Conservation (phyloP, 2,329 filamentous ascomycete species). For the Ophiostoma perfectum region DNA sequence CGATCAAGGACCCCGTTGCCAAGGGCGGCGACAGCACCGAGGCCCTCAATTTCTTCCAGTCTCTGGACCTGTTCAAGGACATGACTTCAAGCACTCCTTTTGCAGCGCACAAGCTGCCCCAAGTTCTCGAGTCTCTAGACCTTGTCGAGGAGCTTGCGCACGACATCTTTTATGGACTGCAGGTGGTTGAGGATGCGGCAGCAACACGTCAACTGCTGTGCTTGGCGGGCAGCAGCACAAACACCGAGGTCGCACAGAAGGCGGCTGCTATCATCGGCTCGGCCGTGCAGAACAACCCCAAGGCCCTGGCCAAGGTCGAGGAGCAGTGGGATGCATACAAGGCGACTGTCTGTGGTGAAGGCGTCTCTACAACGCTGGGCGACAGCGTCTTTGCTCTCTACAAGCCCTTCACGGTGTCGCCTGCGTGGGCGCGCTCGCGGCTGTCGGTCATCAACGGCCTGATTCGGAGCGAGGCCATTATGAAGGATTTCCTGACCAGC, state of each 20-base stretch:
- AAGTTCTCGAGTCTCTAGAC: slow-evolving; percentile 43
- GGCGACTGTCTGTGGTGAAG: slow-evolving; percentile 20
- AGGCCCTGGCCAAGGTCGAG: slow-evolving; percentile 50
- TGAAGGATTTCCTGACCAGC: slow-evolving; percentile 50
- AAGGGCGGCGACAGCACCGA: slow-evolving; percentile 28
- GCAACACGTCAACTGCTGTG: slow-evolving; percentile 53
- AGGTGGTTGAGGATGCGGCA: slow-evolving; percentile 52
- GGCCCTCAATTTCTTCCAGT: slow-evolving; percentile 41
- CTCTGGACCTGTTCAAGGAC: slow-evolving; percentile 48
- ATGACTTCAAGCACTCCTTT: slow-evolving; percentile 20
- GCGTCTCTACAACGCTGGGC: slow-evolving; percentile 29
- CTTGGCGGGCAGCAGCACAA: slow-evolving; percentile 39
- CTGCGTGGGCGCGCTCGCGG: slow-evolving; percentile 35
- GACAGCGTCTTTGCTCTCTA: slow-evolving; percentile 24
- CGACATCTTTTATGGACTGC: slow-evolving; percentile 64
- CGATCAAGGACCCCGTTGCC: slow-evolving; percentile 48
- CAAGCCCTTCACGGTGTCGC: slow-evolving; percentile 12
- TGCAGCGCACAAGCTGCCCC: not conserved
- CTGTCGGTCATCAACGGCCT: slow-evolving; percentile 52
- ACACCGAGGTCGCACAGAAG: slow-evolving; percentile 39
- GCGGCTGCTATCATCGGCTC: slow-evolving; percentile 55
- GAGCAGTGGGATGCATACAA: slow-evolving; percentile 43
- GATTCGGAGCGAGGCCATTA: slow-evolving; percentile 49
- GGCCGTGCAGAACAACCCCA: slow-evolving; percentile 60
- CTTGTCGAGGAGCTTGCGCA: slow-evolving; percentile 59